phyloP scores from a whole-genome alignment of 2,329 filamentous ascomycete species.

The Trichophyton verrucosum region DNA sequence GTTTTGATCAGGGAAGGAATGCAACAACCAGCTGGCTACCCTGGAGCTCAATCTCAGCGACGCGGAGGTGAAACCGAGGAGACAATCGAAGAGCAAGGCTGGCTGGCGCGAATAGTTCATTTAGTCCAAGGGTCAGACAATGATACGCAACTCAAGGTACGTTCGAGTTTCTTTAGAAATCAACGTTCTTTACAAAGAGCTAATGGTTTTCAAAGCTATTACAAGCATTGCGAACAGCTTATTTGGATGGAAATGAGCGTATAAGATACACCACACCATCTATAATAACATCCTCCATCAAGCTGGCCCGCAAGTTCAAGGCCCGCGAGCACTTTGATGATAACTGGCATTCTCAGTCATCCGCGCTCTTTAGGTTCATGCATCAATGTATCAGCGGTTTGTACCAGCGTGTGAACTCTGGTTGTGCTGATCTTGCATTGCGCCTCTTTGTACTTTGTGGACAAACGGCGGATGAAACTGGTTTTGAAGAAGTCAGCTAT shows the following conservation, averaged over 20 bases:
- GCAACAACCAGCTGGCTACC: slow-evolving; percentile 71
- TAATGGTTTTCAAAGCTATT: slow-evolving; percentile 46
- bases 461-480: slow-evolving; percentile 80
- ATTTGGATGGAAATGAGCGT: slow-evolving; percentile 81
- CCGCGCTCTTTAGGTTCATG: slow-evolving; percentile 87
- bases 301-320: slow-evolving; percentile 80
- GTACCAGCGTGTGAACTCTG: slow-evolving; percentile 71
- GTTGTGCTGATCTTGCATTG: slow-evolving; percentile 74
- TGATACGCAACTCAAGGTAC: slow-evolving; percentile 75
- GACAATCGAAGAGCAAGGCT: slow-evolving; percentile 94
- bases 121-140: slow-evolving; percentile 73
- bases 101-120: slow-evolving; percentile 86
- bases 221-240: slow-evolving; percentile 75
- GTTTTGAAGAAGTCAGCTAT: slow-evolving; percentile 91
- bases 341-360: slow-evolving; percentile 60
- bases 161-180: neutral
- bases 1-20: slow-evolving; percentile 90
- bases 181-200: slow-evolving; percentile 9
- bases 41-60: slow-evolving; percentile 60
- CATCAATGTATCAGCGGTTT: slow-evolving; percentile 76
- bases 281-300: slow-evolving; percentile 77
- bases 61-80: slow-evolving; percentile 82
- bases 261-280: slow-evolving; percentile 93
- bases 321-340: slow-evolving; percentile 74
- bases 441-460: slow-evolving; percentile 85